Percentiles rank a stretch among this genome's conserved stretches.
Evolutionary conservation across 257 asterid genomes (phyloP).

Genomic region (Datura wrightii): DNA sequence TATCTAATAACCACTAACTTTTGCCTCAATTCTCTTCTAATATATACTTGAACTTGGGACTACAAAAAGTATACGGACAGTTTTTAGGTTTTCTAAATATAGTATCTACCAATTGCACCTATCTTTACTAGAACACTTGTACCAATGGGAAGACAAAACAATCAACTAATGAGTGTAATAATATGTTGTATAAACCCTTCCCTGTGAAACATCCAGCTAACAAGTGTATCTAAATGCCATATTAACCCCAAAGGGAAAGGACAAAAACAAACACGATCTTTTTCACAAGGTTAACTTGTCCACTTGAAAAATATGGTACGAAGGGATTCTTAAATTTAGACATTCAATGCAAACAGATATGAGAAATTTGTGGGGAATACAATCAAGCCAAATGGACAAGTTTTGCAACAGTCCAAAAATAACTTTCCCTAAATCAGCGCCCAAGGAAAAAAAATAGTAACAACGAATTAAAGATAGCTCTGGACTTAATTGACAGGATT

Average conservation of each 20-base stretch:
- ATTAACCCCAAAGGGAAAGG: background rate
- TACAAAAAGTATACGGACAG: background rate
- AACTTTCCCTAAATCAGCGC: background rate
- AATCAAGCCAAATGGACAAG: background rate
- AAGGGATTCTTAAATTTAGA: slow-evolving; percentile 14
- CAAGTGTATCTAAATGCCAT: background rate
- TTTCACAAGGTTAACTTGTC: background rate
- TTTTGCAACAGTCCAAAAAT: background rate
- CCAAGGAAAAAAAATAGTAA: background rate
- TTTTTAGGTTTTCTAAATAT: background rate
- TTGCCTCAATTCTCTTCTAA: background rate
- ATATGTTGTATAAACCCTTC: background rate
- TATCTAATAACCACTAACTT: background rate
- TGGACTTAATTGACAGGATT: background rate
- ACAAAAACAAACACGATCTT: background rate
- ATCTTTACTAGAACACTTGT: background rate
- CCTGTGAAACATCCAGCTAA: background rate
- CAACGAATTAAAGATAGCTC: too few relatives aligned
- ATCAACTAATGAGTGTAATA: background rate
- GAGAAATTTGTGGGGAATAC: background rate
- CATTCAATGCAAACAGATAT: background rate
- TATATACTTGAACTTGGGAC: slow-evolving; percentile 14
- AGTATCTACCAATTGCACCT: slow-evolving; percentile 19
- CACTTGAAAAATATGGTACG: background rate
- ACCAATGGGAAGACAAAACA: slow-evolving; percentile 1